Evolutionary conservation across 345 rosid genomes (phyloP).

Genomic region (Lenwebbia sp.): DNA sequence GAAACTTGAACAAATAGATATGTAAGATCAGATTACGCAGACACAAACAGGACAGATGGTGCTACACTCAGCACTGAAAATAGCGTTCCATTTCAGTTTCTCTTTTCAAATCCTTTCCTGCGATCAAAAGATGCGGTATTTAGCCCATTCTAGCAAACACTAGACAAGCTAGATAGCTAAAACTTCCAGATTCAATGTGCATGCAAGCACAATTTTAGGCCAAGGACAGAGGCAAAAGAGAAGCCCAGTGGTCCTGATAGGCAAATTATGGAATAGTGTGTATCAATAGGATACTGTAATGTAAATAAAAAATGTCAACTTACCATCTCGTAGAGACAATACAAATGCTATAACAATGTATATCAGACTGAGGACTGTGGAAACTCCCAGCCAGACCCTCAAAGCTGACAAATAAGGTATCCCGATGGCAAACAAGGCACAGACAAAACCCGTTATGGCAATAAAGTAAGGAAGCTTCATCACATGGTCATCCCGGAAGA

Average conservation of each 20-base stretch:
- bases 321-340: conserved; percentile 67
- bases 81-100: not conserved
- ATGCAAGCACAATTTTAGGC: not conserved
- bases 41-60: not conserved
- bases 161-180: not conserved
- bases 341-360: conserved; percentile 48
- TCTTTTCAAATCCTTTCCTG: not conserved
- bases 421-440: conserved; percentile 64
- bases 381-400: conserved; percentile 77
- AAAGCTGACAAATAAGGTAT: conserved; percentile 84
- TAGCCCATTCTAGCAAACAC: not conserved
- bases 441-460: conserved; percentile 37
- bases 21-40: not conserved
- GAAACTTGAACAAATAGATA: not conserved
- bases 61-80: not conserved
- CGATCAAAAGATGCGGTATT: not conserved
- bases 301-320: not conserved
- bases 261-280: not conserved
- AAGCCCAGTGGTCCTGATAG: not conserved
- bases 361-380: conserved; percentile 56
- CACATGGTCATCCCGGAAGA: conserved; percentile 24
- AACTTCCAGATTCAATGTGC: not conserved
- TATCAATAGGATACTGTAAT: not conserved
- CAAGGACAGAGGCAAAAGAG: not conserved
- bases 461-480: conserved; percentile 56